Conservation (phyloP, 106 monocot genomes). For the Dendrobium officinale region DNA sequence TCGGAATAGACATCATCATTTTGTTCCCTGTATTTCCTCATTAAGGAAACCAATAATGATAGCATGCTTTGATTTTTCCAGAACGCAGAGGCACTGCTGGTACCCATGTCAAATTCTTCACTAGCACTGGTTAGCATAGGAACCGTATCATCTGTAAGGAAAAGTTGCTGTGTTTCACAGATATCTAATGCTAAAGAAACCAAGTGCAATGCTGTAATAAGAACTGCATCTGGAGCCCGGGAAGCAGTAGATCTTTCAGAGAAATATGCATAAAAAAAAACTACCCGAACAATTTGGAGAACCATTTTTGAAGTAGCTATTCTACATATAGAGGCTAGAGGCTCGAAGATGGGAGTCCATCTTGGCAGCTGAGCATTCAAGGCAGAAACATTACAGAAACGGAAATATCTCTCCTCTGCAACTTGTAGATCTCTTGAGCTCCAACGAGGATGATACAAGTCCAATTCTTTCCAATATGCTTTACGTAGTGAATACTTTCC, state of each 20-base stretch:
- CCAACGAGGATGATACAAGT: slow-evolving; percentile 95
- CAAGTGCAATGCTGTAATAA: slow-evolving; percentile 80
- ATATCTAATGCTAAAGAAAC: slow-evolving; percentile 72
- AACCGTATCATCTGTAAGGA: slow-evolving; percentile 13
- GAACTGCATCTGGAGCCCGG: slow-evolving; percentile 77
- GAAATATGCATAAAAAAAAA: slow-evolving; percentile 70
- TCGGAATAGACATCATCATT: slow-evolving; percentile 29
- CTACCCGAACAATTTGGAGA: slow-evolving; percentile 51
- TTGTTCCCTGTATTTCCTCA: slow-evolving; percentile 64
- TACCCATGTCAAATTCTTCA: slow-evolving; percentile 36
- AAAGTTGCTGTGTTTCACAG: slow-evolving; percentile 34
- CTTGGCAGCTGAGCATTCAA: slow-evolving; percentile 65
- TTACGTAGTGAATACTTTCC: slow-evolving; percentile 79
- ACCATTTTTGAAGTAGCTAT: slow-evolving; percentile 67
- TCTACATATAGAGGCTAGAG: slow-evolving; percentile 45
- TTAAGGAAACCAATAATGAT: slow-evolving; percentile 61
- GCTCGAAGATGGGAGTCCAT: slow-evolving; percentile 60
- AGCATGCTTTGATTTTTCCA: slow-evolving; percentile 58
- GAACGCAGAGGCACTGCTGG: slow-evolving; percentile 15
- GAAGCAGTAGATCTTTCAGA: slow-evolving; percentile 35
- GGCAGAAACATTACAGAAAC: slow-evolving; percentile 63
- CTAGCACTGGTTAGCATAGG: slow-evolving; percentile 47
- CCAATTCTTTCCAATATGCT: slow-evolving; percentile 78
- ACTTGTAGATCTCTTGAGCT: slow-evolving; percentile 72
- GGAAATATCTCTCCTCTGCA: slow-evolving; percentile 83